Conservation (phyloP, 2,329 filamentous ascomycete species). For the Macrophomina phaseolina region DNA sequence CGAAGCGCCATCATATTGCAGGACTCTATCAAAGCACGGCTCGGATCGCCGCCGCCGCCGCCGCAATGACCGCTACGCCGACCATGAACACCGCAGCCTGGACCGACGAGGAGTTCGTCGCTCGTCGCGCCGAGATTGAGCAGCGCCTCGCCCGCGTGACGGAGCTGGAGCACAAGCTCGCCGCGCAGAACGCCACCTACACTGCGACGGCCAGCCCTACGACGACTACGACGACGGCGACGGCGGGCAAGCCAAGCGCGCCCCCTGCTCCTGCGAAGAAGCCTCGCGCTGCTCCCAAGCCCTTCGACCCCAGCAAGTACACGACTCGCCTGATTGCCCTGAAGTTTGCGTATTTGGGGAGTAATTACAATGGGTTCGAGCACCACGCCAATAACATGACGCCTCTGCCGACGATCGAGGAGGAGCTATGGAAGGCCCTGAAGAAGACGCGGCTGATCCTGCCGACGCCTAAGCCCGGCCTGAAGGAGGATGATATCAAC, state of each 20-base stretch:
- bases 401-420: conserved; percentile 82
- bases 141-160: conserved; percentile 72
- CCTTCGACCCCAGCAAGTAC: conserved; percentile 81
- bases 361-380: conserved; percentile 91
- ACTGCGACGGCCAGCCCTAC: conserved; percentile 24
- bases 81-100: conserved; percentile 22
- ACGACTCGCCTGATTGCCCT: conserved; percentile 84
- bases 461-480: conserved; percentile 53
- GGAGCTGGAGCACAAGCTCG: conserved; percentile 70
- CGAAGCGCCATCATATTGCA: conserved; percentile 12
- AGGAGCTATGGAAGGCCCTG: conserved; percentile 91
- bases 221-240: background rate
- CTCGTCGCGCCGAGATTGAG: conserved; percentile 40
- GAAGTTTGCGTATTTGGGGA: conserved; percentile 92
- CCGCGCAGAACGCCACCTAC: conserved; percentile 52
- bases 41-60: conserved; percentile 16
- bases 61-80: conserved; percentile 6
- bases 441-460: conserved; percentile 82
- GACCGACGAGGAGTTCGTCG: conserved; percentile 26
- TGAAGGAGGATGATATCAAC: conserved; percentile 58
- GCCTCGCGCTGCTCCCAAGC: conserved; percentile 47
- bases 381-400: conserved; percentile 74
- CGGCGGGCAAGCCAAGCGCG: background rate
- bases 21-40: conserved; percentile 7
- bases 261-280: conserved; percentile 29